These are phyloP conservation scores for Pistacia atlantica DNA, from an alignment of 345 rosid genomes.

Conservation along the genomic window DNA sequence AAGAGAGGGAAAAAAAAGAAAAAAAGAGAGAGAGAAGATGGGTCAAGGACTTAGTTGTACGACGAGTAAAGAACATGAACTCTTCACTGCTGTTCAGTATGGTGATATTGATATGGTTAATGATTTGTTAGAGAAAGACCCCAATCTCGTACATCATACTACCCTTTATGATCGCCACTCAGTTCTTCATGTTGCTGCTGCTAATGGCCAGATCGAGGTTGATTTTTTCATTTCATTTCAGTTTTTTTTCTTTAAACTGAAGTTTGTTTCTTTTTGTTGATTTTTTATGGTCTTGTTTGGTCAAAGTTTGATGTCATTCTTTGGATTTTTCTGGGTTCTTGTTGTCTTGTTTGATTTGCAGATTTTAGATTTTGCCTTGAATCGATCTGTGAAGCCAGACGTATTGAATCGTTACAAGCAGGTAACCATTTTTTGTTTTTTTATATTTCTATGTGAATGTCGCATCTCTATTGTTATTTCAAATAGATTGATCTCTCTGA, in stretches of 20 bases:
- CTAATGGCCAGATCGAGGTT: conserved; percentile 98
- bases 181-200: conserved; percentile 89
- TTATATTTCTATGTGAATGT: neutral
- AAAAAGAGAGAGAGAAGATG: conserved; percentile 39
- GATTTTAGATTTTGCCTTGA: conserved; percentile 79
- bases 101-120: conserved; percentile 62
- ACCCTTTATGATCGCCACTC: conserved; percentile 86
- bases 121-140: conserved; percentile 52
- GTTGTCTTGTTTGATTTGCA: conserved; percentile 29
- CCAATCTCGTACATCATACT: conserved; percentile 52
- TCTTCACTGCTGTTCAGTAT: conserved; percentile 74
- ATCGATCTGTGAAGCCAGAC: conserved; percentile 78
- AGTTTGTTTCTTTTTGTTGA: conserved; percentile 4
- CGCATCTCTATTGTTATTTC: neutral
- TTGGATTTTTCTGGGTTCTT: conserved; percentile 10
- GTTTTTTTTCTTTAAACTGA: neutral
- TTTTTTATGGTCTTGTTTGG: neutral
- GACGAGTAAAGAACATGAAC: conserved; percentile 61
- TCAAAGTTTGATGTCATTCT: conserved; percentile 5
- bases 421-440: conserved; percentile 40
- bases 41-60: conserved; percentile 95
- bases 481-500: neutral
- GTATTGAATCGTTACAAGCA: conserved; percentile 86
- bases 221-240: neutral
- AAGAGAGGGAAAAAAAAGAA: neutral